These are phyloP conservation scores for Fusarium papillatum DNA, from an alignment of 2,329 filamentous ascomycete genomes.

Conservation along the genomic window DNA sequence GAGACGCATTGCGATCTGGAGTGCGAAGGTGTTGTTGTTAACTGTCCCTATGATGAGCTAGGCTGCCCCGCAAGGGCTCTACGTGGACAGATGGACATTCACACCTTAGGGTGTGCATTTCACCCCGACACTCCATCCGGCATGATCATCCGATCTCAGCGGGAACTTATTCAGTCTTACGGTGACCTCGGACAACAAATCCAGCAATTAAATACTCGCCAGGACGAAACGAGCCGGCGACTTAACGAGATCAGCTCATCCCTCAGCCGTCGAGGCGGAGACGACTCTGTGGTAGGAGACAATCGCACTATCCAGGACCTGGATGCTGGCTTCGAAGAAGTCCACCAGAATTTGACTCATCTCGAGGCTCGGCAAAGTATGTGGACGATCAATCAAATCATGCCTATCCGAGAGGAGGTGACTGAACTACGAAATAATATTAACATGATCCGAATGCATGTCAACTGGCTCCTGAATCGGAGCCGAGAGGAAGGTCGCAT, in stretches of 20 bases:
- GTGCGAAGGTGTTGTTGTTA: conserved; percentile 65
- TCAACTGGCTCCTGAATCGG: conserved; percentile 69
- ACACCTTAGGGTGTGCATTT: conserved; percentile 64
- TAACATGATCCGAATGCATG: conserved; percentile 71
- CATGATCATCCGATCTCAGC: conserved; percentile 63
- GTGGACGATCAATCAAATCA: conserved; percentile 72
- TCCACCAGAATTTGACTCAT: conserved; percentile 69
- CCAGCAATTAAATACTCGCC: conserved; percentile 50
- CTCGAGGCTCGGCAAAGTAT: conserved; percentile 72
- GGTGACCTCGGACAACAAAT: conserved; percentile 52
- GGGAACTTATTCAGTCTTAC: conserved; percentile 60
- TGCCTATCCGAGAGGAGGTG: conserved; percentile 74
- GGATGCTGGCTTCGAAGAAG: conserved; percentile 64
- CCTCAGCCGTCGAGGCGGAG: conserved; percentile 50
- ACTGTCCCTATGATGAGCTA: conserved; percentile 59
- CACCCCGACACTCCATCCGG: conserved; percentile 63
- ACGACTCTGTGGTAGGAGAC: conserved; percentile 63
- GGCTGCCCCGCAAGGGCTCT: conserved; percentile 52
- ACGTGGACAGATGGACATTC: conserved; percentile 56
- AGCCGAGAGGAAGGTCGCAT: conserved; percentile 62
- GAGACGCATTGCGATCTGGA: conserved; percentile 60
- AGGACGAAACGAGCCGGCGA: conserved; percentile 50
- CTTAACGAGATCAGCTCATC: conserved; percentile 57
- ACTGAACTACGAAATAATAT: conserved; percentile 70
- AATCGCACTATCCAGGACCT: conserved; percentile 58